A percentile compares a stretch with the other conserved stretches of the same genome.
phyloP scores from a whole-genome alignment of 2,329 filamentous ascomycete species.

The Diaporthe australafricana region DNA sequence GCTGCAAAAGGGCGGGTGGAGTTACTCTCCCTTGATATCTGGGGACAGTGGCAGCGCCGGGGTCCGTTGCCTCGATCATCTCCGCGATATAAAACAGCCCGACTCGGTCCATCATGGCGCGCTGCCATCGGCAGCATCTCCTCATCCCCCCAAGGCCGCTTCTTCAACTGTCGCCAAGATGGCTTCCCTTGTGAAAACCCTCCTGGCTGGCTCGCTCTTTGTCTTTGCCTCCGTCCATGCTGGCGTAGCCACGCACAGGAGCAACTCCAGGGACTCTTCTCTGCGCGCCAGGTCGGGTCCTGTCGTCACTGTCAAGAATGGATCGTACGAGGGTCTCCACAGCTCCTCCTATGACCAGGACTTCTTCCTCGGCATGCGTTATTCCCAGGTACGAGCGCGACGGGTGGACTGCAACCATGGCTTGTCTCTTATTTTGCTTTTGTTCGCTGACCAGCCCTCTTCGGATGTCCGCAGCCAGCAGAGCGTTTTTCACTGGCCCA shows the following conservation, averaged over 20 bases:
- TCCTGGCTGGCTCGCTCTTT: constrained; percentile 34
- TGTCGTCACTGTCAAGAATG: constrained; percentile 45
- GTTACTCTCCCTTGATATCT: not conserved
- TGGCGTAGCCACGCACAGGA: constrained; percentile 8
- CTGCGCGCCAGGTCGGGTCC: constrained; percentile 4
- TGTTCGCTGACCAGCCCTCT: constrained; percentile 54
- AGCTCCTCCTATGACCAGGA: constrained; percentile 56
- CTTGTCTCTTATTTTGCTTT: constrained; percentile 38
- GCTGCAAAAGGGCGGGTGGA: not conserved
- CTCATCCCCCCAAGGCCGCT: not conserved
- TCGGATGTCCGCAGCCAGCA: constrained; percentile 22
- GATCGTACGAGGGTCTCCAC: constrained; percentile 50
- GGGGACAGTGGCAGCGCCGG: not conserved
- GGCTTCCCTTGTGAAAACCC: constrained; percentile 32
- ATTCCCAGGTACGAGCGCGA: constrained; percentile 63
- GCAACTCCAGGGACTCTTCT: constrained; percentile 33
- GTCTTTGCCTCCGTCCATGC: constrained; percentile 27
- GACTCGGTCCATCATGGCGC: not conserved
- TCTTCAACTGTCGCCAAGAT: constrained; percentile 26
- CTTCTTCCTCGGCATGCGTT: constrained; percentile 67
- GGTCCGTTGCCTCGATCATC: not conserved
- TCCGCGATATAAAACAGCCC: not conserved
- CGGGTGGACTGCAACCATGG: constrained; percentile 48
- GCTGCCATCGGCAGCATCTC: not conserved
- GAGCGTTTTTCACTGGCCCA: constrained; percentile 63